Base-by-base conservation (phyloP, 495 filamentous ascomycete species). In the Penicillium samsonianum region DNA sequence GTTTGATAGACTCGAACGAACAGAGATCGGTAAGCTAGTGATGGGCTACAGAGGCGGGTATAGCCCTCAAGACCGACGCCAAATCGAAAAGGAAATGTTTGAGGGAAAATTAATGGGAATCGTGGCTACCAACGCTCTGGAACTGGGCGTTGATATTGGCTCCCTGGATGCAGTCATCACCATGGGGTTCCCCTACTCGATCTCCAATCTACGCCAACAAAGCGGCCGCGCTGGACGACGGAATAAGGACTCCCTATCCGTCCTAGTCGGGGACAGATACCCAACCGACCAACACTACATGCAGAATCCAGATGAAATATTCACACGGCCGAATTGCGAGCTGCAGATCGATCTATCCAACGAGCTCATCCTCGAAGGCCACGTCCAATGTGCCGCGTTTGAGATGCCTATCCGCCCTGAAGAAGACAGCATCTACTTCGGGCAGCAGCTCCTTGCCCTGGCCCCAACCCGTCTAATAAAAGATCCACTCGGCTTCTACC, bases 11-110 rank as follows among this genome's bases (percentile, higher is more conserved):
- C 78, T 96, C 6, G 89, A 90, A 55, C 78, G 90, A 53, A 66
- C 80, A 9, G 92, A 95, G 66, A 83, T 90, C 41, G 86, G 84
- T 59, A 81, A 81, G 8, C 80, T 92, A 49, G 88, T 98, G 1
- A 97, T 96, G 92, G 91, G 91, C 0, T 99, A 99, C 69, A 82
- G 94, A 57, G 95, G 94, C 16, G 94, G 94, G 1, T 99, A 99
- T 68, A 96, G 92, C 11, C 87, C 94, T 12, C 93, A 97, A 75
- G 94, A 99, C 67, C 82, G 94, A 38, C 83, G 95, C 22, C 77
- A 79, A 46, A 98, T 99, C 46, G 94, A 99, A 72, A 86, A 80
- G 33, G 94, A 98, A 65, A 97, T 99, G 94, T 98, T 98, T 61
- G 90, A 96, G 47, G 94, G 94, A 0, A 91, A 92, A 63, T 77